Conservation (phyloP, 2,329 filamentous ascomycete species). For the Aspergillus quadricinctus region DNA sequence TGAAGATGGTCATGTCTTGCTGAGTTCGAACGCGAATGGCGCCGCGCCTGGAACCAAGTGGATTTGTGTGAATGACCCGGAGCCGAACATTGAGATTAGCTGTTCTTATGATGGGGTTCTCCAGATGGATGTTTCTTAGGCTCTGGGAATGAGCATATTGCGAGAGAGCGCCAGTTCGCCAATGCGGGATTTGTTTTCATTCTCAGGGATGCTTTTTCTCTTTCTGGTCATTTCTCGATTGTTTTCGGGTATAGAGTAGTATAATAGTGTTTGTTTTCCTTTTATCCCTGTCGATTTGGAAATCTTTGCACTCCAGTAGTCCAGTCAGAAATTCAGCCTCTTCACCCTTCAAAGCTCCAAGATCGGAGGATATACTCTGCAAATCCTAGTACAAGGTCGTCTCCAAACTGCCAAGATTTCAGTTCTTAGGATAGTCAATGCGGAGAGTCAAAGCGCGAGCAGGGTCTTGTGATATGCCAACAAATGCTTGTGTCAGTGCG, state of each 20-base stretch:
- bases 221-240: neutral
- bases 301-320: too few species aligned
- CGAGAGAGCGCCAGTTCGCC: too few species aligned
- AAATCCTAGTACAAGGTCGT: neutral
- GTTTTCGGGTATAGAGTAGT: too few species aligned
- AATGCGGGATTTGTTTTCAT: neutral
- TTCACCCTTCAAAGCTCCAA: neutral
- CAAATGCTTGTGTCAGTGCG: neutral
- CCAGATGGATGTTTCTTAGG: neutral
- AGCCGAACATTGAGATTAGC: conserved; percentile 4
- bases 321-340: neutral
- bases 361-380: neutral
- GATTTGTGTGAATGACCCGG: conserved; percentile 14
- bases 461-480: too few species aligned
- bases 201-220: neutral
- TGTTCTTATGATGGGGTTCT: conserved; percentile 16
- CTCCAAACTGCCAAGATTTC: too few species aligned
- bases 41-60: conserved; percentile 14
- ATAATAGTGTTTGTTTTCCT: neutral
- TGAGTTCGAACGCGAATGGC: conserved; percentile 5
- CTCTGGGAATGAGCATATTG: neutral
- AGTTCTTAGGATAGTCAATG: too few species aligned
- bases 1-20: conserved; percentile 13
- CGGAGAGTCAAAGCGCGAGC: neutral
- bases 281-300: too few species aligned